Evolutionary conservation across 1,284 basidiomycete genomes (phyloP).

Genomic region (Leccinum olivaceoglutinosum): DNA sequence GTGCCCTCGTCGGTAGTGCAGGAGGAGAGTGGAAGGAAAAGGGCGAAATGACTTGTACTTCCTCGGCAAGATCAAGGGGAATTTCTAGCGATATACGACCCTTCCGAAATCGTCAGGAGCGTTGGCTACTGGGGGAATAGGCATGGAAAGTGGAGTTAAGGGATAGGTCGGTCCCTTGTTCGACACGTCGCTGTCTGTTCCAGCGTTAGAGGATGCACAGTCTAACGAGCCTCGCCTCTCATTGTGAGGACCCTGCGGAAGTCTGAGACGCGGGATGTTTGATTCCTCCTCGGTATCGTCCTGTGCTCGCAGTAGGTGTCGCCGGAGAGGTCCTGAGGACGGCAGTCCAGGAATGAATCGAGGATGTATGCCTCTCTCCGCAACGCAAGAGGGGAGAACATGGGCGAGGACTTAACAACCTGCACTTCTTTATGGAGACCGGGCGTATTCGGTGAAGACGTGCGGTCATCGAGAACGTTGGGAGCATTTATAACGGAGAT

Average conservation of each 20-base stretch:
- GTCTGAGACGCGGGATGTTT: background rate
- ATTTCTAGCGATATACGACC: background rate
- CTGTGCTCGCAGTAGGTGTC: background rate
- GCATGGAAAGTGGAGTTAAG: conserved; percentile 8
- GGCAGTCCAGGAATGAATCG: background rate
- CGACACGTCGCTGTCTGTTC: conserved; percentile 1
- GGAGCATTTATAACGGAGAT: background rate
- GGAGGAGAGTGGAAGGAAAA: conserved; percentile 1
- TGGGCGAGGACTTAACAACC: background rate
- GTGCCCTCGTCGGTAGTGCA: conserved; percentile 5
- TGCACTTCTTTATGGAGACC: background rate
- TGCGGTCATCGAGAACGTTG: background rate
- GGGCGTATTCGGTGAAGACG: background rate
- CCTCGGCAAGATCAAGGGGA: background rate
- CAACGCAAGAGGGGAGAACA: background rate
- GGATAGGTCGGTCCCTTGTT: conserved; percentile 9
- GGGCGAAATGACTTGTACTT: background rate
- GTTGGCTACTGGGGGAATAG: background rate
- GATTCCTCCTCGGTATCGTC: background rate
- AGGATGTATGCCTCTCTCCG: background rate
- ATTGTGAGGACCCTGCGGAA: background rate
- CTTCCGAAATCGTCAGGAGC: background rate
- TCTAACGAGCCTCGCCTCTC: background rate
- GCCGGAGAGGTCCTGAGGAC: background rate
- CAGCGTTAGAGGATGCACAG: background rate